phyloP scores from a whole-genome alignment of 2,329 filamentous ascomycete genomes.

The Trichoderma guizhouense region DNA sequence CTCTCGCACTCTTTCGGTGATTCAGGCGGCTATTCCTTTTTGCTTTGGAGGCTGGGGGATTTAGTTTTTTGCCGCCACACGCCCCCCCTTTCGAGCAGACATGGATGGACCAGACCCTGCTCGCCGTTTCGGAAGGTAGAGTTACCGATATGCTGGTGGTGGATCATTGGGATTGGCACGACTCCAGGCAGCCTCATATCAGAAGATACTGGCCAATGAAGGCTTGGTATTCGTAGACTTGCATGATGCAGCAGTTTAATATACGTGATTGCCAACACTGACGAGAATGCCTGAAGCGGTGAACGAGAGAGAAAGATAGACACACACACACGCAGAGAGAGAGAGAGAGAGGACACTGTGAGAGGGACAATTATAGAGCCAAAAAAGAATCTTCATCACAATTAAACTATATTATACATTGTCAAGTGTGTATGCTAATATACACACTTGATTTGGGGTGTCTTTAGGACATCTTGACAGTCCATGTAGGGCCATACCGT shows the following conservation, averaged over 20 bases:
- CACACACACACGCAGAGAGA: background rate
- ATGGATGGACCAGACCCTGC: background rate
- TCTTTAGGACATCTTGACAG: background rate
- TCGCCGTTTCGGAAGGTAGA: background rate
- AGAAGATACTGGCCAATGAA: background rate
- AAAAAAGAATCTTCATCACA: background rate
- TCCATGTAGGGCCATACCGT: background rate
- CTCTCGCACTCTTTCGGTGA: background rate
- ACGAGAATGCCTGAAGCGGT: background rate
- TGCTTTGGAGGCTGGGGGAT: background rate
- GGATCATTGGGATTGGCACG: background rate
- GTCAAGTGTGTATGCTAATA: slow-evolving; percentile 7
- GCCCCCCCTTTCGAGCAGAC: background rate
- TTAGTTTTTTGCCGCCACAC: background rate
- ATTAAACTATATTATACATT: slow-evolving; percentile 16
- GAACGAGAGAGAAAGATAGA: background rate
- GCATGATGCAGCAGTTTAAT: slow-evolving; percentile 9
- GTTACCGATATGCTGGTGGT: background rate
- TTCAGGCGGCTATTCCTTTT: slow-evolving; percentile 9
- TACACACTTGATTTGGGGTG: background rate
- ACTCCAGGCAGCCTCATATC: background rate
- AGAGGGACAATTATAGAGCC: background rate
- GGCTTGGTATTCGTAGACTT: background rate
- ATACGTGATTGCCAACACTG: background rate
- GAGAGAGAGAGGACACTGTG: background rate